Conservation (phyloP, 148 eudicot genomes). For the Nyssa sinensis region DNA sequence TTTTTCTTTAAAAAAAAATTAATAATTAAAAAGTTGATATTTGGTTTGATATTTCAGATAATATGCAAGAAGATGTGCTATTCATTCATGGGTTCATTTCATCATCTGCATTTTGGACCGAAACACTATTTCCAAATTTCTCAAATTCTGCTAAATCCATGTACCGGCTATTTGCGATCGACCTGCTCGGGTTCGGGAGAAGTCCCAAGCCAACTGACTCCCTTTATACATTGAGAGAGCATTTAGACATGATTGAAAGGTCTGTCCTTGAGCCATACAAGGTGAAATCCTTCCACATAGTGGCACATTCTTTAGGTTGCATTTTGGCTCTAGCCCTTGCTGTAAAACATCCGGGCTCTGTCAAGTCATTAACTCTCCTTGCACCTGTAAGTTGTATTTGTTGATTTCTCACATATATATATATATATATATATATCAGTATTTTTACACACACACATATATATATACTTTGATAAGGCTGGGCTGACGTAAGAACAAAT, state of each 20-base stretch:
- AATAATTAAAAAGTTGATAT: neutral
- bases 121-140: constrained; percentile 81
- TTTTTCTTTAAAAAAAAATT: too few relatives aligned
- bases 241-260: constrained; percentile 78
- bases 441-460: too few relatives aligned
- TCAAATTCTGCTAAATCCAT: constrained; percentile 55
- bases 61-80: constrained; percentile 66
- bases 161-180: constrained; percentile 75
- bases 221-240: constrained; percentile 75
- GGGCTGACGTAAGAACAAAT: too few relatives aligned
- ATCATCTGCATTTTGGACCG: constrained; percentile 89
- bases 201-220: constrained; percentile 92
- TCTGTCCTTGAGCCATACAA: constrained; percentile 58
- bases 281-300: constrained; percentile 82
- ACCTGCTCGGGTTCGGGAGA: constrained; percentile 84
- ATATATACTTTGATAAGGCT: too few relatives aligned
- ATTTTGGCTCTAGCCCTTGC: constrained; percentile 85
- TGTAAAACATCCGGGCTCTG: constrained; percentile 58
- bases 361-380: constrained; percentile 79
- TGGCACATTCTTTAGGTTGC: constrained; percentile 95
- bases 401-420: too few relatives aligned
- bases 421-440: too few relatives aligned
- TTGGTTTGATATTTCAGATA: constrained; percentile 30
- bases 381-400: constrained; percentile 63
- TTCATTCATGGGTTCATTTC: constrained; percentile 95